Base-by-base conservation (phyloP, 805 yeast genomes). In the Nakazawaea wyomingensis region DNA sequence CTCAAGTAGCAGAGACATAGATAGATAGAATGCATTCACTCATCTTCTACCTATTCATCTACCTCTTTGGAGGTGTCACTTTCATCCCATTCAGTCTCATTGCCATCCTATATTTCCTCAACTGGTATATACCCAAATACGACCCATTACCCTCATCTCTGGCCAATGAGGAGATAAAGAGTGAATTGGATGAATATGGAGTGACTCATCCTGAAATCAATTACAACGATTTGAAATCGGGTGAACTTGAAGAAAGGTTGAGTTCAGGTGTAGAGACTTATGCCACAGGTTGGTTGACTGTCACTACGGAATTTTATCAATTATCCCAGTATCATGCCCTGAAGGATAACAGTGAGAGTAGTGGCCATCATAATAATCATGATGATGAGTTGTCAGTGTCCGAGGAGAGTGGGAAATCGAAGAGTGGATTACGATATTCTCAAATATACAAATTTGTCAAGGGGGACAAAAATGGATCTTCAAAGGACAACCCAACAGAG, bases 61-160 rank as follows among this genome's bases (percentile, higher is more conserved):
- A 87, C 56, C 39, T 87, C 2, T 34, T 85, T 3, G 97, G 97
- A 5, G 96, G 96, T 0, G 39, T 88, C 6, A 87, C 96, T 0
- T 77, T 90, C 48, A 60, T 87, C 18, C 96, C 96, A 1, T 47
- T 82, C 29, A 45, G 76, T 1, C 29, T 79, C 0, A 24, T 70
- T 2, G 52, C 56, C 1, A 56, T 72, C 27, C 46, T 74, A 16
- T 74, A 60, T 49, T 50, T 68, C 29, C 63, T 71, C 37, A 66
- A 59, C 52, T 40, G 49, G 47, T 35, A 54, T 20, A 49, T 64
- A 19, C 78, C 65, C 37, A 54, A 50, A 39, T 57, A 51, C 27
- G 50, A 44, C 9, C 18, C 19, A 20, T 6, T 19, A 24, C 49
- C 59, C 3, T 39, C 29, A 18, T 61, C 54, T 18, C 52, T 54